These are phyloP conservation scores for Xylaria hypoxylon DNA, from an alignment of 2,329 filamentous ascomycete genomes.

Conservation along the genomic window DNA sequence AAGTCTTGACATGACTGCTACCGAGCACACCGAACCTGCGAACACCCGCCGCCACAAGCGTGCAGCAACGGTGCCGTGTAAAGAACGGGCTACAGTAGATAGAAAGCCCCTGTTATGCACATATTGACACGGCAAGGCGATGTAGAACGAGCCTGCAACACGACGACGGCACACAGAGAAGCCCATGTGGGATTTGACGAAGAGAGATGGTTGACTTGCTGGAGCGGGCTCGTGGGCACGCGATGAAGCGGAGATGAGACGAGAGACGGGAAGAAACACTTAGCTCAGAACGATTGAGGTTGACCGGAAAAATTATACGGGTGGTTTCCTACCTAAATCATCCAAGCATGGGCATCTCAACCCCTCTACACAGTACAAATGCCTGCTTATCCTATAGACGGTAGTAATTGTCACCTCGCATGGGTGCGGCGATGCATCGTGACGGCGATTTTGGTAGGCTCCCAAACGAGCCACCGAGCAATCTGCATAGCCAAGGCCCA, in stretches of 20 bases:
- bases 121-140: slow-evolving; percentile 30
- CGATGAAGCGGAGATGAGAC: slow-evolving; percentile 20
- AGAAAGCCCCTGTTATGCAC: slow-evolving; percentile 22
- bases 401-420: slow-evolving; percentile 37
- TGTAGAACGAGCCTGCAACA: slow-evolving; percentile 15
- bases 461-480: slow-evolving; percentile 14
- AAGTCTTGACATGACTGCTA: slow-evolving; percentile 23
- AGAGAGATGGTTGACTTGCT: slow-evolving; percentile 7
- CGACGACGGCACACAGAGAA: background rate
- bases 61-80: slow-evolving; percentile 21
- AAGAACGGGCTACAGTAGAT: slow-evolving; percentile 13
- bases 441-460: slow-evolving; percentile 31
- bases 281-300: slow-evolving; percentile 4
- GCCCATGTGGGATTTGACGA: slow-evolving; percentile 16
- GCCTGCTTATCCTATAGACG: slow-evolving; percentile 27
- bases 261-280: slow-evolving; percentile 26
- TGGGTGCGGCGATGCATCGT: slow-evolving; percentile 30
- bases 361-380: slow-evolving; percentile 32
- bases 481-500: slow-evolving; percentile 20
- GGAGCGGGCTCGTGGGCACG: slow-evolving; percentile 13
- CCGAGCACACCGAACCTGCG: slow-evolving; percentile 28
- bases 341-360: slow-evolving; percentile 15
- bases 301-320: slow-evolving; percentile 22
- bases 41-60: slow-evolving; percentile 28
- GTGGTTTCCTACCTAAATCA: slow-evolving; percentile 10